phyloP scores from a whole-genome alignment of 2,329 filamentous ascomycete species.

The Exophiala sideris region DNA sequence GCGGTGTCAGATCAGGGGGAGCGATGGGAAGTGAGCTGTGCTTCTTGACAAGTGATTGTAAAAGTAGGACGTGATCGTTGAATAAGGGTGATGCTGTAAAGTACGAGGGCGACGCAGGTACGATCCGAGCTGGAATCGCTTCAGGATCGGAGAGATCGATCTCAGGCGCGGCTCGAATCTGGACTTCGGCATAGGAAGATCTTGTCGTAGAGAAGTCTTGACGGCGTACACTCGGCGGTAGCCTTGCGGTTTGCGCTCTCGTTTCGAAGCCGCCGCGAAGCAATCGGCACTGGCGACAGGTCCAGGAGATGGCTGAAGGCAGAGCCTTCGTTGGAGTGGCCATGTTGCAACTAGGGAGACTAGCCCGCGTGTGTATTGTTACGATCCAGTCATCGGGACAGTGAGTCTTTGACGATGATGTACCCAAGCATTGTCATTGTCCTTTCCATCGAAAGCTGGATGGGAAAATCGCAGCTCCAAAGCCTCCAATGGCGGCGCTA shows the following conservation, averaged over 20 bases:
- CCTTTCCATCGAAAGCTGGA: neutral
- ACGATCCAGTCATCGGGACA: no score
- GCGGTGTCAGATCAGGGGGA: slow-evolving; percentile 62
- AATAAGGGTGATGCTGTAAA: slow-evolving; percentile 84
- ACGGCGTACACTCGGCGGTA: neutral
- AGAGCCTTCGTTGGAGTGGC: slow-evolving; percentile 13
- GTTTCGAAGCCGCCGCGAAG: slow-evolving; percentile 1
- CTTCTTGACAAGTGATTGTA: slow-evolving; percentile 69
- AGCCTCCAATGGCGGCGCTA: no score
- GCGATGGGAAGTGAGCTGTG: slow-evolving; percentile 71
- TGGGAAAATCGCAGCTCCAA: no score
- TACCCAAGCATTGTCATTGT: neutral
- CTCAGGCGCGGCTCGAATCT: slow-evolving; percentile 40
- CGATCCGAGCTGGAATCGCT: slow-evolving; percentile 61
- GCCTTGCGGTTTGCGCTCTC: slow-evolving; percentile 5
- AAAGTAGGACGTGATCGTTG: slow-evolving; percentile 74
- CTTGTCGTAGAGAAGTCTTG: slow-evolving; percentile 22
- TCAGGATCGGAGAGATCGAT: slow-evolving; percentile 39
- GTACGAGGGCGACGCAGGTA: slow-evolving; percentile 88
- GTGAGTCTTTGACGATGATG: neutral
- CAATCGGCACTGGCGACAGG: slow-evolving; percentile 19
- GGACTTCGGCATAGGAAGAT: slow-evolving; percentile 17
- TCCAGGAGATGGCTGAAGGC: slow-evolving; percentile 14
- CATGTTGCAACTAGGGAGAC: slow-evolving; percentile 3
- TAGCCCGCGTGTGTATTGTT: neutral